These are phyloP conservation scores for Amaranthus tricolor DNA, from an alignment of 179 eudicot genomes.

Conservation along the genomic window DNA sequence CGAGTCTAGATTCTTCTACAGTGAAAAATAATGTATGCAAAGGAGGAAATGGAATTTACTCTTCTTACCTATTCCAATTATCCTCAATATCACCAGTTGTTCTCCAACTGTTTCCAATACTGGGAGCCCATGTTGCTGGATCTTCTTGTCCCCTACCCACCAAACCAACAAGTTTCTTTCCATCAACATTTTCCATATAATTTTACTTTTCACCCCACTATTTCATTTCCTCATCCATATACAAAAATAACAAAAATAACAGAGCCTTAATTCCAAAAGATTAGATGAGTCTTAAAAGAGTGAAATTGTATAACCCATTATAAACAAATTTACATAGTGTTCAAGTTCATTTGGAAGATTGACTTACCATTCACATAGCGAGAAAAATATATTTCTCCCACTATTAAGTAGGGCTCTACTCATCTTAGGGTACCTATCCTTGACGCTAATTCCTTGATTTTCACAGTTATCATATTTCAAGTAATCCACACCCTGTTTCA, in stretches of 20 bases:
- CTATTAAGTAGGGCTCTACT: conserved; percentile 52
- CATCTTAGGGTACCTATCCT: conserved; percentile 64
- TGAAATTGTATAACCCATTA: too few species aligned
- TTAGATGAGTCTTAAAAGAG: too few species aligned
- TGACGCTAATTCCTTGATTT: conserved; percentile 36
- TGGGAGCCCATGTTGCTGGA: conserved; percentile 34
- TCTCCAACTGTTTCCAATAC: conserved; percentile 41
- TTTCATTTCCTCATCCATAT: neutral
- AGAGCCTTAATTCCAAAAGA: too few species aligned
- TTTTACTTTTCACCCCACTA: neutral
- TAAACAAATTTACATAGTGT: too few species aligned
- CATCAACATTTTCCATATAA: too few species aligned
- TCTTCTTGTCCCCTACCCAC: conserved; percentile 31
- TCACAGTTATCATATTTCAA: conserved; percentile 80
- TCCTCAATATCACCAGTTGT: conserved; percentile 36
- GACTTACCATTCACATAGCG: conserved; percentile 72
- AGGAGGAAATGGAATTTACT: neutral
- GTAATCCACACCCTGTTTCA: conserved; percentile 64
- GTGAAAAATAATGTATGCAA: neutral
- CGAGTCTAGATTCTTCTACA: too few species aligned
- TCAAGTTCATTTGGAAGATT: neutral
- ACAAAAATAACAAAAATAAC: too few species aligned
- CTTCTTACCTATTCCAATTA: conserved; percentile 28
- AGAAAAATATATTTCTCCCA: conserved; percentile 66
- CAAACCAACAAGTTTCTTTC: neutral